Percentiles rank a stretch among this genome's conserved stretches.
Evolutionary conservation across 2,329 filamentous ascomycete species (phyloP).

Genomic region (Colletotrichum limetticola): DNA sequence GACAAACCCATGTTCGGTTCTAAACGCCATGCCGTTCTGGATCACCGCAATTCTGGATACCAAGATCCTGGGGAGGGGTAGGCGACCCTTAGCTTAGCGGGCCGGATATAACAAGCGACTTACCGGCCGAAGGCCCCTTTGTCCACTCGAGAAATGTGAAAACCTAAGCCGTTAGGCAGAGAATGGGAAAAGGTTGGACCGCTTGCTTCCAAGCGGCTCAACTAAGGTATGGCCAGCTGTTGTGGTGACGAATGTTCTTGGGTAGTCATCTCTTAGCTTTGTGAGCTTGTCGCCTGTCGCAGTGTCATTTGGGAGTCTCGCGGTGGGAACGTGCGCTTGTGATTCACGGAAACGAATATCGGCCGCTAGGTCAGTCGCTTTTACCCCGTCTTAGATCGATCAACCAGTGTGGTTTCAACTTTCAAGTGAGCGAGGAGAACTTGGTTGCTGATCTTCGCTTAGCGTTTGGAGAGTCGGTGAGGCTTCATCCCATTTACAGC

Average conservation of each 20-base stretch:
- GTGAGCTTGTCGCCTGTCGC: background rate
- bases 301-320: background rate
- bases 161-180: background rate
- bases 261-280: background rate
- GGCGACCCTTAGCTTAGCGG: background rate
- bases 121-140: background rate
- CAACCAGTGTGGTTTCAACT: background rate
- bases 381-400: background rate
- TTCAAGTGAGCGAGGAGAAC: background rate
- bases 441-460: background rate
- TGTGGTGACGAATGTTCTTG: background rate
- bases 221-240: background rate
- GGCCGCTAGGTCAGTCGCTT: background rate
- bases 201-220: background rate
- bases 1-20: constrained; percentile 20
- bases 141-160: no score
- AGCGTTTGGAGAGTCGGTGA: background rate
- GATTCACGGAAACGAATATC: constrained; percentile 7
- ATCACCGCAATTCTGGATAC: constrained; percentile 11
- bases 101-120: background rate
- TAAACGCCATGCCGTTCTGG: background rate
- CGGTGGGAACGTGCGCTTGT: background rate
- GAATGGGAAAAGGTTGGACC: background rate
- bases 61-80: constrained; percentile 3
- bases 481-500: background rate